Conservation (phyloP, 108 stramenopile species). For the Cyclotella cryptica region DNA sequence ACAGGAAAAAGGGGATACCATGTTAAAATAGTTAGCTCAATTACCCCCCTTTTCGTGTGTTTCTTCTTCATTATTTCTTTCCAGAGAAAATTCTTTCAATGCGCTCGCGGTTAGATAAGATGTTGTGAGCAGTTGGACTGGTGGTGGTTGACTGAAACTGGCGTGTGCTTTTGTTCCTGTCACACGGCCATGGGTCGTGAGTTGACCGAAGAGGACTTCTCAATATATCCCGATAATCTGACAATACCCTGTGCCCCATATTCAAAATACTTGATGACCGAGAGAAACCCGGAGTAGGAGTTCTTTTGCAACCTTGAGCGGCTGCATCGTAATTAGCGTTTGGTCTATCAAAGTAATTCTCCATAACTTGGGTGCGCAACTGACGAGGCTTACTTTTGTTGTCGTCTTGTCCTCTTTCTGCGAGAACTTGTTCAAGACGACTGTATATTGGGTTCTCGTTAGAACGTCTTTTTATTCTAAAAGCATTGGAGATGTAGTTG, state of each 20-base stretch:
- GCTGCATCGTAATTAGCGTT: neutral
- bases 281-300: too few species aligned
- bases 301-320: too few species aligned
- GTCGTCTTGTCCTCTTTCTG: neutral
- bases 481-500: too few species aligned
- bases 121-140: neutral
- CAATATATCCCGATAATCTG: too few species aligned
- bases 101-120: slow-evolving; percentile 14
- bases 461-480: too few species aligned
- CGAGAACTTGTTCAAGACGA: neutral
- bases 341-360: slow-evolving; percentile 3
- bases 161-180: neutral
- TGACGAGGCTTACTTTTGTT: neutral
- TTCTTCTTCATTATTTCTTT: slow-evolving; percentile 10
- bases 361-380: neutral
- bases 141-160: neutral
- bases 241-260: too few species aligned
- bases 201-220: too few species aligned
- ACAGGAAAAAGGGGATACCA: too few species aligned
- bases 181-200: neutral
- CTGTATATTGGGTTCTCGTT: too few species aligned
- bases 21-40: too few species aligned
- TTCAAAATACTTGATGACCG: too few species aligned
- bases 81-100: slow-evolving; percentile 34
- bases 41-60: neutral